Conservation (phyloP, 768 basidiomycete genomes). For the Amanita brunnescens region DNA sequence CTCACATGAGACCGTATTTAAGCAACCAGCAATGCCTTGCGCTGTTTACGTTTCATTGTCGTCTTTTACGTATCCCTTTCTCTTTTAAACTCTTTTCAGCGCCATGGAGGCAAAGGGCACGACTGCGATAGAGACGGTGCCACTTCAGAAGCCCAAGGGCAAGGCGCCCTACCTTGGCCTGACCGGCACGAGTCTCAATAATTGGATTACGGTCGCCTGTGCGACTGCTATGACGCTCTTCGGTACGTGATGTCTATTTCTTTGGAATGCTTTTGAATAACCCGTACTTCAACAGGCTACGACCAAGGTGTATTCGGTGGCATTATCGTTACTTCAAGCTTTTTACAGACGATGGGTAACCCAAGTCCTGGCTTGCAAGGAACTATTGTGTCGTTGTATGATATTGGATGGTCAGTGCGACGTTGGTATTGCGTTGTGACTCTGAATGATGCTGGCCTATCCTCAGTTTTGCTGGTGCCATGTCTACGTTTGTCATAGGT, state of each 20-base stretch:
- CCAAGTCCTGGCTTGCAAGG: constrained; percentile 36
- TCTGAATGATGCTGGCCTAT: neutral
- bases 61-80: too few species aligned
- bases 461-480: constrained; percentile 36
- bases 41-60: too few species aligned
- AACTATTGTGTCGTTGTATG: constrained; percentile 42
- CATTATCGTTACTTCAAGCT: constrained; percentile 39
- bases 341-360: constrained; percentile 39
- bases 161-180: constrained; percentile 33
- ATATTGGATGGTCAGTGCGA: constrained; percentile 36
- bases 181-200: constrained; percentile 34
- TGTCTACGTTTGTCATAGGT: constrained; percentile 34
- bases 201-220: constrained; percentile 42
- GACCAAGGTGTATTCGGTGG: constrained; percentile 48
- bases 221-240: constrained; percentile 45
- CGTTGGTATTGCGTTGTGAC: neutral
- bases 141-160: neutral
- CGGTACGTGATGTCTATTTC: constrained; percentile 20
- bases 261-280: neutral
- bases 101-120: neutral
- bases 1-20: too few species aligned
- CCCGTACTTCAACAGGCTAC: constrained; percentile 22
- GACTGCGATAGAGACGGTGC: neutral
- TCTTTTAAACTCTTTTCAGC: too few species aligned
- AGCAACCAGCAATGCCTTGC: too few species aligned